Percentiles rank a stretch among this genome's conserved stretches.
These are phyloP conservation scores for Achaetomiella virescens DNA, from an alignment of 495 filamentous ascomycete species.

Conservation along the genomic window DNA sequence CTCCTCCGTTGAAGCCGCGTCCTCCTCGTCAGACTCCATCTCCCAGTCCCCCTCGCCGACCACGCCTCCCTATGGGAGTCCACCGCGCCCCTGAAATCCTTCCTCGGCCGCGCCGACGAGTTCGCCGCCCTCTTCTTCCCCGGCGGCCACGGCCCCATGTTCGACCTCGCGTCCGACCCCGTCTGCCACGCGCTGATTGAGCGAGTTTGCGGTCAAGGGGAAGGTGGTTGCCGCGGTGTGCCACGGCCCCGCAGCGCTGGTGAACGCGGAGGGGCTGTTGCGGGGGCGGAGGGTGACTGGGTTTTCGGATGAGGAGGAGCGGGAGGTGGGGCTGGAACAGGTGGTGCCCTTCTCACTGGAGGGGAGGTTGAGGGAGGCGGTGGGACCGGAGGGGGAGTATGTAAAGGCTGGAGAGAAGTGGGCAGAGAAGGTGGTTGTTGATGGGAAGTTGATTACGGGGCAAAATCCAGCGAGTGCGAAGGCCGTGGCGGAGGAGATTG, in stretches of 20 bases:
- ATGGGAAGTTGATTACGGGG: conserved; percentile 62
- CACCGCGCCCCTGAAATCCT: conserved; percentile 47
- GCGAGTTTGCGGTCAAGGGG: conserved; percentile 53
- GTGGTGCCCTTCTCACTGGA: conserved; percentile 63
- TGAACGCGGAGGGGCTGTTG: conserved; percentile 50
- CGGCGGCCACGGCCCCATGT: conserved; percentile 79
- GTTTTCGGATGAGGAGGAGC: conserved; percentile 66
- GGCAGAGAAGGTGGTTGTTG: conserved; percentile 55
- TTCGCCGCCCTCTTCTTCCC: conserved; percentile 69
- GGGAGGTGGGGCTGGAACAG: conserved; percentile 38
- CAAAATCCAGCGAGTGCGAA: conserved; percentile 67
- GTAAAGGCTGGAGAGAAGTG: conserved; percentile 54
- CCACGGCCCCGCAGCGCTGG: conserved; percentile 59
- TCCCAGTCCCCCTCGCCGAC: conserved; percentile 43
- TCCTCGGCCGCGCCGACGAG: conserved; percentile 48
- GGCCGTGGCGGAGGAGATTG: conserved; percentile 49
- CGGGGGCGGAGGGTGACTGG: conserved; percentile 55
- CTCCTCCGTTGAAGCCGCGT: conserved; percentile 53
- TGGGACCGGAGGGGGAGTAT: conserved; percentile 48
- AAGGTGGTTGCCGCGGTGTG: conserved; percentile 64
- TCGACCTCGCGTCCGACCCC: conserved; percentile 51
- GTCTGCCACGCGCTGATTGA: conserved; percentile 50
- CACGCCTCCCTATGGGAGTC: conserved; percentile 56
- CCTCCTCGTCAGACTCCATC: conserved; percentile 49
- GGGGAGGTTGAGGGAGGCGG: conserved; percentile 46